phyloP scores from a whole-genome alignment of 345 rosid genomes.

The Erysimum cheiranthoides region DNA sequence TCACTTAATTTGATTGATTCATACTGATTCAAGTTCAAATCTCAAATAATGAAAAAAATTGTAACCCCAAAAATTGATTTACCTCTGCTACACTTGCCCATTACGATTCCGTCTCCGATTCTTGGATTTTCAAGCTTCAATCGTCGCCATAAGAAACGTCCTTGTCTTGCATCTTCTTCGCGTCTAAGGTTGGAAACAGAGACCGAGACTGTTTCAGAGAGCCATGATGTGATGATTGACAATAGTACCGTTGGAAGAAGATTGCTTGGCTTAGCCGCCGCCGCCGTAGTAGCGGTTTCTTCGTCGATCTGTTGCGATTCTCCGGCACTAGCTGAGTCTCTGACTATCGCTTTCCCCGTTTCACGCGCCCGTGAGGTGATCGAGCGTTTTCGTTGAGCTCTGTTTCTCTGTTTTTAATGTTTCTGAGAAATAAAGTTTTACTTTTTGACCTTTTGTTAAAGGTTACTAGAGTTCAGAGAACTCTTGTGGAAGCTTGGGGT shows the following conservation, averaged over 20 bases:
- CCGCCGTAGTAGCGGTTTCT: constrained; percentile 60
- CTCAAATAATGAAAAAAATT: constrained; percentile 55
- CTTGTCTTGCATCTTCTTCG: constrained; percentile 36
- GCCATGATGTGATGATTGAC: constrained; percentile 31
- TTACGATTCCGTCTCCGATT: constrained; percentile 29
- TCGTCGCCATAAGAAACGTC: constrained; percentile 43
- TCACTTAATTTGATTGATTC: neutral
- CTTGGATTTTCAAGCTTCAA: constrained; percentile 36
- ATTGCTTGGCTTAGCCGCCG: constrained; percentile 58
- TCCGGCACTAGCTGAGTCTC: constrained; percentile 76
- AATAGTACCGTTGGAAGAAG: constrained; percentile 48
- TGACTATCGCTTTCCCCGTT: constrained; percentile 83
- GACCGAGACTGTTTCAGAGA: constrained; percentile 13
- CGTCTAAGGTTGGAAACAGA: constrained; percentile 27
- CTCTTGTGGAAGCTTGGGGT: constrained; percentile 96
- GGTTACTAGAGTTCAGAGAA: constrained; percentile 89
- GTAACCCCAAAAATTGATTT: constrained; percentile 46
- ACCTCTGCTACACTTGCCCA: constrained; percentile 34
- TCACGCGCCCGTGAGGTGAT: constrained; percentile 85
- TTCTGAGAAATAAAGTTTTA: neutral
- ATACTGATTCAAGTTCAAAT: constrained; percentile 10
- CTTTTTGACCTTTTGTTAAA: constrained; percentile 39
- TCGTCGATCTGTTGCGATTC: constrained; percentile 56
- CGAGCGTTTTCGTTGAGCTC: neutral
- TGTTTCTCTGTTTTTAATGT: constrained; percentile 30